Evolutionary conservation across 2,329 filamentous ascomycete species (phyloP).

Genomic region (Aspergillus sp.): DNA sequence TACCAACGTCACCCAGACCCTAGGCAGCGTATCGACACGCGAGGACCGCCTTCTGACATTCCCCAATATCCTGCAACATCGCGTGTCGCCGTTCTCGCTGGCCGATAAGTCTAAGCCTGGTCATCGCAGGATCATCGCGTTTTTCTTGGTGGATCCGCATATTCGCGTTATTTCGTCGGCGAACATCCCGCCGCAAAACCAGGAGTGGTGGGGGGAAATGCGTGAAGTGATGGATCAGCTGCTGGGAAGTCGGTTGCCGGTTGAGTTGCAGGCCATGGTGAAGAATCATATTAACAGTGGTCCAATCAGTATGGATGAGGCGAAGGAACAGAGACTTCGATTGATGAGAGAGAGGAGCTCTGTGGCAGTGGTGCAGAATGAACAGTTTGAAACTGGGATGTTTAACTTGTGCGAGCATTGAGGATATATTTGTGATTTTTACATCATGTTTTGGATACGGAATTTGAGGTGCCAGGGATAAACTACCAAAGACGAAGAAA

Average conservation of each 20-base stretch:
- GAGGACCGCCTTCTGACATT: constrained; percentile 12
- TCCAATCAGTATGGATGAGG: constrained; percentile 37
- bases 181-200: constrained; percentile 53
- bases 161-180: constrained; percentile 52
- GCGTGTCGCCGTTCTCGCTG: constrained; percentile 52
- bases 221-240: constrained; percentile 6
- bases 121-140: constrained; percentile 56
- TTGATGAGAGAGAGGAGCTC: constrained; percentile 42
- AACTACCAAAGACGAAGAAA: no score
- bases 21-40: constrained; percentile 8
- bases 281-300: constrained; percentile 18
- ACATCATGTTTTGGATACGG: no score
- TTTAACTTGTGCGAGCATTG: constrained; percentile 21
- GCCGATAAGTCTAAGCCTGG: constrained; percentile 53
- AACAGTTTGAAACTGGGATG: constrained; percentile 10
- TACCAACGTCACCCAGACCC: constrained; percentile 15
- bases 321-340: constrained; percentile 35
- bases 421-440: not conserved
- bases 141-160: constrained; percentile 61
- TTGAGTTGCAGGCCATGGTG: constrained; percentile 30
- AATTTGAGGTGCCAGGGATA: no score
- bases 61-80: constrained; percentile 46
- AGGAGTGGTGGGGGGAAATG: constrained; percentile 44
- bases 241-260: constrained; percentile 16
- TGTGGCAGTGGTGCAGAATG: constrained; percentile 7